phyloP scores from a whole-genome alignment of 192 early-diverging fungal species.

The Podila minutissima region DNA sequence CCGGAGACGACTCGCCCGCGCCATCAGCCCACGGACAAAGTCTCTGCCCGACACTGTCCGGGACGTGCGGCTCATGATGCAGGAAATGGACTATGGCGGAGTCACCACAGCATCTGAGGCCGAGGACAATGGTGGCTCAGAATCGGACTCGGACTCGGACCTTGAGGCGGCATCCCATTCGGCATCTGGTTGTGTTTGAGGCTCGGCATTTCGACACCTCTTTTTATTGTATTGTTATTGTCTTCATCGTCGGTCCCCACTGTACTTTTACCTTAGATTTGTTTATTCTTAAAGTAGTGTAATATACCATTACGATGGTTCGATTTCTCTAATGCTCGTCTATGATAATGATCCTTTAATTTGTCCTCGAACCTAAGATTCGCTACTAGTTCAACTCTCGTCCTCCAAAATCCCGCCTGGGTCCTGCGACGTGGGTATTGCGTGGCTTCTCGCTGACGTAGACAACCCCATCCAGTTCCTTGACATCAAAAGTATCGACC shows the following conservation, averaged over 20 bases:
- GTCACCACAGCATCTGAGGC: background rate
- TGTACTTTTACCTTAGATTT: too few species aligned
- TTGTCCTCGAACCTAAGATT: too few species aligned
- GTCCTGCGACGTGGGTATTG: slow-evolving; percentile 32
- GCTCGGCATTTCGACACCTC: too few species aligned
- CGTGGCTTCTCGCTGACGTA: slow-evolving; percentile 29
- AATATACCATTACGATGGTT: too few species aligned
- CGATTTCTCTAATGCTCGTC: too few species aligned
- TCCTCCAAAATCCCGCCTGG: slow-evolving; percentile 46
- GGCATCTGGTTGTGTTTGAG: too few species aligned
- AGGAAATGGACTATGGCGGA: slow-evolving; percentile 25
- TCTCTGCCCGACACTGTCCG: slow-evolving; percentile 30
- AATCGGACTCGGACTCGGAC: too few species aligned
- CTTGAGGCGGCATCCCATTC: too few species aligned
- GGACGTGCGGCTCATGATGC: slow-evolving; percentile 29
- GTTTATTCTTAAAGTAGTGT: too few species aligned
- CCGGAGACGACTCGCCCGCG: slow-evolving; percentile 32
- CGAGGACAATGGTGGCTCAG: background rate
- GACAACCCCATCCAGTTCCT: slow-evolving; percentile 43
- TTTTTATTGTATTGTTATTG: too few species aligned
- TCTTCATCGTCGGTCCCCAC: too few species aligned
- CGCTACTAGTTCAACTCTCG: slow-evolving; percentile 28
- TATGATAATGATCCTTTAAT: too few species aligned
- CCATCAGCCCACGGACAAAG: slow-evolving; percentile 30
- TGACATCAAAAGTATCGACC: slow-evolving; percentile 43